These are phyloP conservation scores for Emydomyces testavorans DNA, from an alignment of 2,329 filamentous ascomycete genomes.

Conservation along the genomic window DNA sequence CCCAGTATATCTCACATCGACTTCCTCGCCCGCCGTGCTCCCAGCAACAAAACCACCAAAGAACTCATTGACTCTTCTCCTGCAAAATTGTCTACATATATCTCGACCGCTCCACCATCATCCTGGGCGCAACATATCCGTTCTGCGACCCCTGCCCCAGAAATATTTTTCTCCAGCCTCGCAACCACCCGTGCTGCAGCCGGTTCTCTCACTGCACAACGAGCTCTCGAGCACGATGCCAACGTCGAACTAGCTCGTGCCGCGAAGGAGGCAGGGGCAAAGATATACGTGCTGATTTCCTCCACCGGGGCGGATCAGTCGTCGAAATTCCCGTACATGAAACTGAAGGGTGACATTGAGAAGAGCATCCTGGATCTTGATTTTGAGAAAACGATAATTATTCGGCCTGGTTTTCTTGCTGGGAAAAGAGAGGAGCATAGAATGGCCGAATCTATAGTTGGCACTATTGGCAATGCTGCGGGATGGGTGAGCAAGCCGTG, in stretches of 20 bases:
- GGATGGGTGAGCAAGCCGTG: slow-evolving; percentile 42
- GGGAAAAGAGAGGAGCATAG: slow-evolving; percentile 56
- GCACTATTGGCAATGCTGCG: slow-evolving; percentile 45
- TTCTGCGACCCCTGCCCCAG: slow-evolving; percentile 44
- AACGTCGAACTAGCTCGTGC: slow-evolving; percentile 67
- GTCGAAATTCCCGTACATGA: slow-evolving; percentile 44
- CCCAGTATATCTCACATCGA: slow-evolving; percentile 32
- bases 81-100: slow-evolving; percentile 54
- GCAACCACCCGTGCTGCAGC: slow-evolving; percentile 68
- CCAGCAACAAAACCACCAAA: slow-evolving; percentile 40
- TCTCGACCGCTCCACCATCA: slow-evolving; percentile 52
- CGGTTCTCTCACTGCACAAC: slow-evolving; percentile 66
- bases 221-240: slow-evolving; percentile 78
- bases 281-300: slow-evolving; percentile 68
- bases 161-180: slow-evolving; percentile 62
- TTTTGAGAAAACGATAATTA: slow-evolving; percentile 67
- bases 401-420: slow-evolving; percentile 62
- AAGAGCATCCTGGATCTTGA: slow-evolving; percentile 58
- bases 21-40: slow-evolving; percentile 36
- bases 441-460: slow-evolving; percentile 46
- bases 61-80: slow-evolving; percentile 44
- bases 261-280: slow-evolving; percentile 59
- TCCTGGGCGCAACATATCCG: slow-evolving; percentile 53
- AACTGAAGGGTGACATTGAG: slow-evolving; percentile 84
- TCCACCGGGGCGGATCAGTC: slow-evolving; percentile 42